Conservation (phyloP, 371 early-diverging fungal species). For the Actinomucor elegans region DNA sequence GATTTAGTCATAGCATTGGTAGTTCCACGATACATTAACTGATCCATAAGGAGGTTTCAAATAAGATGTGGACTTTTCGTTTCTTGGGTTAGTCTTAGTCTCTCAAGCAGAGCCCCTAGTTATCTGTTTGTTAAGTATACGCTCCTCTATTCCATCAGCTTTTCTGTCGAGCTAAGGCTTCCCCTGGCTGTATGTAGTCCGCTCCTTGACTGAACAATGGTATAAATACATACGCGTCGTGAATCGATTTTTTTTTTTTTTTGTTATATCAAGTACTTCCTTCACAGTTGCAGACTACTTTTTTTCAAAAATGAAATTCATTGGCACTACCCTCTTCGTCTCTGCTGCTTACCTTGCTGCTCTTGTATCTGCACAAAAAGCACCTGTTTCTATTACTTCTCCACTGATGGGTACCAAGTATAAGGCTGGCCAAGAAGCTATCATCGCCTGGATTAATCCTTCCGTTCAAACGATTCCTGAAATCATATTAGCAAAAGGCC, state of each 20-base stretch:
- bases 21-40: too few relatives aligned
- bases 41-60: too few relatives aligned
- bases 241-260: neutral
- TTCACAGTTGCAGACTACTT: neutral
- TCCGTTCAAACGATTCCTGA: constrained; percentile 24
- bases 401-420: constrained; percentile 29
- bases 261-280: neutral
- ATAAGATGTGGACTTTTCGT: too few relatives aligned
- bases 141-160: too few relatives aligned
- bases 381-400: constrained; percentile 36
- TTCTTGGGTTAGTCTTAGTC: too few relatives aligned
- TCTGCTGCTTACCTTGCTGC: constrained; percentile 23
- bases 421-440: constrained; percentile 28
- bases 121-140: neutral
- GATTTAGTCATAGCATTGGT: too few relatives aligned
- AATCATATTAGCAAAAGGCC: constrained; percentile 33
- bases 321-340: constrained; percentile 13
- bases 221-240: neutral
- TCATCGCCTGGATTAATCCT: constrained; percentile 33
- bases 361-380: constrained; percentile 13
- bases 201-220: constrained; percentile 1
- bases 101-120: too few relatives aligned
- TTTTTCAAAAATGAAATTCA: constrained; percentile 20
- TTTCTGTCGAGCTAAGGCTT: too few relatives aligned
- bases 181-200: too few relatives aligned